Evolutionary conservation across 2,329 filamentous ascomycete genomes (phyloP).

Genomic region (Fusarium sp.): DNA sequence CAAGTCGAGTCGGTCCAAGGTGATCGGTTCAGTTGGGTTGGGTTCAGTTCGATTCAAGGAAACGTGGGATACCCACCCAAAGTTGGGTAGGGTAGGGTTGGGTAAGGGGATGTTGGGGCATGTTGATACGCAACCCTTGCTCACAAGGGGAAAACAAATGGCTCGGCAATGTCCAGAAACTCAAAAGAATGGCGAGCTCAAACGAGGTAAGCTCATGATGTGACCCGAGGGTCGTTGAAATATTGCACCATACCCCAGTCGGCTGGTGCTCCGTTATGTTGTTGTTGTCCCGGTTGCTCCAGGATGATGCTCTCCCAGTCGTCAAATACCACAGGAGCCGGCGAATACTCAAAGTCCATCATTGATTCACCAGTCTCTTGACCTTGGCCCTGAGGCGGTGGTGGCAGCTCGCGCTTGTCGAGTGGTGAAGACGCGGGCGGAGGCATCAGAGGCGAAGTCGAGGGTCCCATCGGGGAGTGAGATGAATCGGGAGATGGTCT

Average conservation of each 20-base stretch:
- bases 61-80: slow-evolving; percentile 27
- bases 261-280: slow-evolving; percentile 29
- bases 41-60: slow-evolving; percentile 38
- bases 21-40: slow-evolving; percentile 25
- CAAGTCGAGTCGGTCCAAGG: slow-evolving; percentile 18
- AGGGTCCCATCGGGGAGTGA: slow-evolving; percentile 49
- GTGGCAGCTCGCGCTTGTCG: slow-evolving; percentile 54
- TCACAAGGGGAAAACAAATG: slow-evolving; percentile 23
- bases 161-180: slow-evolving; percentile 36
- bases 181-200: slow-evolving; percentile 29
- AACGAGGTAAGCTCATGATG: slow-evolving; percentile 41
- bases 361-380: slow-evolving; percentile 46
- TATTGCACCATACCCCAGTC: slow-evolving; percentile 53
- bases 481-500: slow-evolving; percentile 50
- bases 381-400: slow-evolving; percentile 44
- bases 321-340: slow-evolving; percentile 53
- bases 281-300: slow-evolving; percentile 48
- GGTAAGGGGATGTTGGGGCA: not conserved
- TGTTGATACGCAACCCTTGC: not conserved
- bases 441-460: slow-evolving; percentile 49
- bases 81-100: not conserved
- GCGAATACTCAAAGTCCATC: slow-evolving; percentile 60
- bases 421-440: slow-evolving; percentile 46
- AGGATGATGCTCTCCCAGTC: slow-evolving; percentile 57
- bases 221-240: slow-evolving; percentile 49